phyloP scores from a whole-genome alignment of 179 eudicot genomes.

The Silene vulgaris region DNA sequence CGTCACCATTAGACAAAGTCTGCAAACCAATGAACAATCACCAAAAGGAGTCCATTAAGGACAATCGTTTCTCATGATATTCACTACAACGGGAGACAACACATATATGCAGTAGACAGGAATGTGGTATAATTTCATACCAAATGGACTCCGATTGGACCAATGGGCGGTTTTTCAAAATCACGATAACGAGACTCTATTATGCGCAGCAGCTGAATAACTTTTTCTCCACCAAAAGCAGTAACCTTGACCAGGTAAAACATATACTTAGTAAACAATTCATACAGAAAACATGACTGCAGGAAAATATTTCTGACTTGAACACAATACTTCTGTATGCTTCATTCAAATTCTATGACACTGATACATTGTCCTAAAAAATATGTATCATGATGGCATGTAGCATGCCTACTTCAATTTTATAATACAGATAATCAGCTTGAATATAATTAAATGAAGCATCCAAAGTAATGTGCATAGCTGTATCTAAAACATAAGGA shows the following conservation, averaged over 20 bases:
- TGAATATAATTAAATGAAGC: slow-evolving; percentile 10
- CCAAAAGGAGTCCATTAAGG: not conserved
- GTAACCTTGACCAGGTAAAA: slow-evolving; percentile 50
- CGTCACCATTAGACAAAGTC: slow-evolving; percentile 63
- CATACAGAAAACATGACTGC: not conserved
- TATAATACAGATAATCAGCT: not conserved
- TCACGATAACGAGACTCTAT: slow-evolving; percentile 63
- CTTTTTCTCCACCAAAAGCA: slow-evolving; percentile 82
- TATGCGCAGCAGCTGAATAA: slow-evolving; percentile 55
- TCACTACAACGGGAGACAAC: not conserved
- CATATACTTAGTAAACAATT: not conserved
- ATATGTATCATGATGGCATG: not conserved
- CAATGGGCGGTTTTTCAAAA: slow-evolving; percentile 82
- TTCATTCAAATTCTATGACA: not conserved
- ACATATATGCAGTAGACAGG: not conserved
- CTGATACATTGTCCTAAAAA: not conserved
- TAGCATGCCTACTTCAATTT: not conserved
- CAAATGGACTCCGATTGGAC: slow-evolving; percentile 91
- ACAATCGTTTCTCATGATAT: not conserved
- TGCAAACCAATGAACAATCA: slow-evolving; percentile 28
- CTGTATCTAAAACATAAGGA: not conserved
- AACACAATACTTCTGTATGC: not conserved
- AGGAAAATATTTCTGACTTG: not conserved
- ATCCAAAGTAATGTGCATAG: not conserved
- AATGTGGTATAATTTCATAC: slow-evolving; percentile 36